These are phyloP conservation scores for Phytomonas francai DNA, from an alignment of 208 protist species.

Conservation along the genomic window DNA sequence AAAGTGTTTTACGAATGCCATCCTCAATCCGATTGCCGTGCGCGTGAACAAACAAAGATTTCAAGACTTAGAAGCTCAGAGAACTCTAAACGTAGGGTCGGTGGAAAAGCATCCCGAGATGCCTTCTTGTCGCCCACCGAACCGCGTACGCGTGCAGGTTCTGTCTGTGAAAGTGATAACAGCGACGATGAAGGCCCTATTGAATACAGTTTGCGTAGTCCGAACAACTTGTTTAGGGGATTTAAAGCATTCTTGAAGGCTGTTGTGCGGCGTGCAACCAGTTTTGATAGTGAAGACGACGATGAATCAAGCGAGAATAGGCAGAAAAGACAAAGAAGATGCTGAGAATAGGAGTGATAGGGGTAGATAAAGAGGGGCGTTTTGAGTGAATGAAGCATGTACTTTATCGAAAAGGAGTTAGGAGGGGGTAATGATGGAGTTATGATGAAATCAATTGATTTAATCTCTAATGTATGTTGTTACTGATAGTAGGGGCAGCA, in stretches of 20 bases:
- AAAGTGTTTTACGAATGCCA: background rate
- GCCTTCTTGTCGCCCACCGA: background rate
- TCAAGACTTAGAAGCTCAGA: background rate
- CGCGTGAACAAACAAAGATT: background rate
- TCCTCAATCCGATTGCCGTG: background rate
- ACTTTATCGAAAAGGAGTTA: background rate
- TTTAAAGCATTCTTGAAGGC: slow-evolving; percentile 7
- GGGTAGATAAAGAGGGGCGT: background rate
- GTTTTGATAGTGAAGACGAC: slow-evolving; percentile 6
- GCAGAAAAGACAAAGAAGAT: background rate
- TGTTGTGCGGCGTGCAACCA: slow-evolving; percentile 7
- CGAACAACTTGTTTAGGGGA: background rate
- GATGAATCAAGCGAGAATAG: background rate
- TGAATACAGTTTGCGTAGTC: slow-evolving; percentile 10
- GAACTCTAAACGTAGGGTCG: background rate
- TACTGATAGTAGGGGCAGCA: background rate
- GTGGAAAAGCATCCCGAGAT: background rate
- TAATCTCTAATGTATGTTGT: background rate
- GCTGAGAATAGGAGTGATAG: background rate
- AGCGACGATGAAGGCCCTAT: background rate
- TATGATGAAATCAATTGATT: background rate
- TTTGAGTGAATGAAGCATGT: background rate
- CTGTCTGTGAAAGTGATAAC: background rate
- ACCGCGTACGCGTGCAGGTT: background rate
- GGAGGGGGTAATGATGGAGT: background rate